Evolutionary conservation across 1,139 yeast species (phyloP).

Genomic region (Arxiozyma telluris): DNA sequence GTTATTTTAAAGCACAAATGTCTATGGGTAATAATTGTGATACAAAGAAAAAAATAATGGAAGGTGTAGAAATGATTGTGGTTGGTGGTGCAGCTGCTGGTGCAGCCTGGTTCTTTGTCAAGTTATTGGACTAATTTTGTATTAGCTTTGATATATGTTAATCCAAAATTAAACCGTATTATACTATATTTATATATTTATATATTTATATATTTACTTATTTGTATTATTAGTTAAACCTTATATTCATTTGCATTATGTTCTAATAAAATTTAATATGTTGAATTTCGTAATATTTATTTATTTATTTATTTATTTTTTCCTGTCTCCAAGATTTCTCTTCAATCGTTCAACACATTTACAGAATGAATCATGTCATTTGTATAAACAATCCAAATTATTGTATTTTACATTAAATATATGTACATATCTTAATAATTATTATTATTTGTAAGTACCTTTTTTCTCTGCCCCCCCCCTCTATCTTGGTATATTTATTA

Average conservation of each 20-base stretch:
- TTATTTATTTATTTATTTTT: too few species aligned
- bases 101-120: conserved; percentile 90
- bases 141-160: neutral
- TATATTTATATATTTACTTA: too few species aligned
- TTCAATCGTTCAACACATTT: too few species aligned
- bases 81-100: conserved; percentile 96
- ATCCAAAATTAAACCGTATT: neutral
- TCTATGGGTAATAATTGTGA: conserved; percentile 78
- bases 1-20: conserved; percentile 72
- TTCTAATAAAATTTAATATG: neutral
- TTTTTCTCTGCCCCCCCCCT: too few species aligned
- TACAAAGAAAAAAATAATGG: conserved; percentile 49
- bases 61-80: conserved; percentile 84
- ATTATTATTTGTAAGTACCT: neutral
- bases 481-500: neutral
- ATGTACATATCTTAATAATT: too few species aligned
- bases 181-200: too few species aligned
- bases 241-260: neutral
- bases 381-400: too few species aligned
- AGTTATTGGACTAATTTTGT: conserved; percentile 42
- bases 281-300: too few species aligned
- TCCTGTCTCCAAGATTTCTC: too few species aligned
- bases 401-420: too few species aligned
- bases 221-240: neutral
- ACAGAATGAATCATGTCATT: too few species aligned